Evolutionary conservation across 305 asterid genomes (phyloP).

Genomic region (Withania somnifera): DNA sequence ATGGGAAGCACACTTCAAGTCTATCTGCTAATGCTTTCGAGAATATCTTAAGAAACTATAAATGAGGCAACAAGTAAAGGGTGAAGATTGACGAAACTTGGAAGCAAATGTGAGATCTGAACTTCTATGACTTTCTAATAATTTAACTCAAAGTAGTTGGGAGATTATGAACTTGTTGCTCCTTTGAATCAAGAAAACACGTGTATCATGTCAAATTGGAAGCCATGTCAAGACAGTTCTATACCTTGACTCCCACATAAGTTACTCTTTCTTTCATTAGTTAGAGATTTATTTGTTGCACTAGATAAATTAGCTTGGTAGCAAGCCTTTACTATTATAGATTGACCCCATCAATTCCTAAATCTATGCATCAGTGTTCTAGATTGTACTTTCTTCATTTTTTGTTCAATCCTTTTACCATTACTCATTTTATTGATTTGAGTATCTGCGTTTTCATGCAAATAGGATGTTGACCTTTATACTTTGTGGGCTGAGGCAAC

Average conservation of each 20-base stretch:
- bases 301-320: not conserved
- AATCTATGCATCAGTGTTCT: not conserved
- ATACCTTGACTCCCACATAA: not conserved
- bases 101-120: not conserved
- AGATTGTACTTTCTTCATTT: not conserved
- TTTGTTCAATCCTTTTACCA: not conserved
- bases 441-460: slow-evolving; percentile 4
- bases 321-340: not conserved
- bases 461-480: slow-evolving; percentile 74
- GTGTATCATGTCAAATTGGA: not conserved
- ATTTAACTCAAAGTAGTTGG: not conserved
- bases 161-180: not conserved
- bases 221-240: not conserved
- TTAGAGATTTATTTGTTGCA: not conserved
- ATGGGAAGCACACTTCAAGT: too few relatives aligned
- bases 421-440: not conserved
- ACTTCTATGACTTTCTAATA: not conserved
- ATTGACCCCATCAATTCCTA: not conserved
- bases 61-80: not conserved
- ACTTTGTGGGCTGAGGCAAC: slow-evolving; percentile 91
- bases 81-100: not conserved
- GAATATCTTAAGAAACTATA: not conserved
- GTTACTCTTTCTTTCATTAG: not conserved
- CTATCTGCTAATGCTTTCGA: too few relatives aligned
- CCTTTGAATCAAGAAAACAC: not conserved